A percentile compares a stretch with the other conserved stretches of the same genome.
Evolutionary conservation across 2,329 filamentous ascomycete species (phyloP).

Genomic region (Helotiales sp.): DNA sequence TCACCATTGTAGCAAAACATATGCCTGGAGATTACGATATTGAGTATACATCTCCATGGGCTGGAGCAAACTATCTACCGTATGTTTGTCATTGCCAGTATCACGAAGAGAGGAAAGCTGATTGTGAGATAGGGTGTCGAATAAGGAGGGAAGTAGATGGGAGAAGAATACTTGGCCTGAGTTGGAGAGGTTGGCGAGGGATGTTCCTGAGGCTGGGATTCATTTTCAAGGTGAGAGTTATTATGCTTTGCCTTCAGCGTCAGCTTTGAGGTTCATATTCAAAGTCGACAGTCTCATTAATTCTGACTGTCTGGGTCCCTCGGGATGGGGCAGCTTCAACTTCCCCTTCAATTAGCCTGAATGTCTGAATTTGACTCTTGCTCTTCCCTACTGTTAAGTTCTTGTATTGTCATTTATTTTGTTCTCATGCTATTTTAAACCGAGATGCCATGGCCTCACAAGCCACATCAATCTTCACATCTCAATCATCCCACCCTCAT

Average conservation of each 20-base stretch:
- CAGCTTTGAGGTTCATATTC: too few relatives aligned
- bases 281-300: too few relatives aligned
- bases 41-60: slow-evolving; percentile 88
- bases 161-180: slow-evolving; percentile 66
- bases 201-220: slow-evolving; percentile 75
- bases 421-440: too few relatives aligned
- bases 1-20: slow-evolving; percentile 80
- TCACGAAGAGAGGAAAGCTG: not conserved
- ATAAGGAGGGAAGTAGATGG: slow-evolving; percentile 45
- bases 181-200: slow-evolving; percentile 57
- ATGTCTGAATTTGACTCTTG: too few relatives aligned
- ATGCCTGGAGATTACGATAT: slow-evolving; percentile 94
- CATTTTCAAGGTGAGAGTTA: slow-evolving; percentile 66
- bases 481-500: not conserved
- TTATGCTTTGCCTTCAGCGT: not conserved
- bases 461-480: not conserved
- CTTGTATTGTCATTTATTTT: too few relatives aligned
- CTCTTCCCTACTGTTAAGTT: too few relatives aligned
- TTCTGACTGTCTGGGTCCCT: too few relatives aligned
- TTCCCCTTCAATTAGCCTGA: too few relatives aligned
- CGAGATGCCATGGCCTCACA: too few relatives aligned
- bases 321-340: too few relatives aligned
- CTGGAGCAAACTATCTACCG: slow-evolving; percentile 79
- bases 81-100: slow-evolving; percentile 43
- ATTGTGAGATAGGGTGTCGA: slow-evolving; percentile 18